Percentiles rank a stretch among this genome's conserved stretches.
Conservation (phyloP, 2,329 filamentous ascomycete genomes). For the Fusarium beomiforme region DNA sequence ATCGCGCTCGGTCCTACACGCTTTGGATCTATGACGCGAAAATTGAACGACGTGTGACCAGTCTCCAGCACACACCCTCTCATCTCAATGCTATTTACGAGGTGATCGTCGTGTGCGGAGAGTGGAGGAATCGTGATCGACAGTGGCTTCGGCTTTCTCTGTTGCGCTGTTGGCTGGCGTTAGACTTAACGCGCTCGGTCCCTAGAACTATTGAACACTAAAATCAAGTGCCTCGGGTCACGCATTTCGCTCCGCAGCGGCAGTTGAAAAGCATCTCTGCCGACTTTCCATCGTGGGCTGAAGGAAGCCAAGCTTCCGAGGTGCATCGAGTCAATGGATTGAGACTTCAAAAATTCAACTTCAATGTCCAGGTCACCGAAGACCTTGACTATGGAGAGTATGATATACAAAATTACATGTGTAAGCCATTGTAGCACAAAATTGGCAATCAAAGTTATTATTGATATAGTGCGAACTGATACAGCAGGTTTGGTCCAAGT, state of each 20-base stretch:
- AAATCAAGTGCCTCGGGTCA: neutral
- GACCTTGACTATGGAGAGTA: rapidly evolving
- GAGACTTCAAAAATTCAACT: neutral
- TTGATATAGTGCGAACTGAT: neutral
- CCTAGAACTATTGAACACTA: neutral
- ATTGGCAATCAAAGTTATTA: neutral
- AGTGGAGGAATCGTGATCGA: neutral
- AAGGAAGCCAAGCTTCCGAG: neutral
- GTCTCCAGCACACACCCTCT: neutral
- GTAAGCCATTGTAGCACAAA: neutral
- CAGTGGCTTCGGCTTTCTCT: neutral
- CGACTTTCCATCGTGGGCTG: neutral
- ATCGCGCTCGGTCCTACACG: neutral
- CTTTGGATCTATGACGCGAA: neutral
- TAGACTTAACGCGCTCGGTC: neutral
- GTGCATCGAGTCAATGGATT: neutral
- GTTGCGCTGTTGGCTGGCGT: neutral
- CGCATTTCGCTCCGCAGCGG: neutral
- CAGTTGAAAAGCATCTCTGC: neutral
- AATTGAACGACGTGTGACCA: neutral
- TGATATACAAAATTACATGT: neutral
- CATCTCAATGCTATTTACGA: neutral
- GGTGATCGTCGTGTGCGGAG: neutral
- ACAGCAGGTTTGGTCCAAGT: too few relatives aligned
- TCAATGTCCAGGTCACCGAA: neutral